Evolutionary conservation across 169 alveolate species (phyloP).

Genomic region (Babesia bovis): DNA sequence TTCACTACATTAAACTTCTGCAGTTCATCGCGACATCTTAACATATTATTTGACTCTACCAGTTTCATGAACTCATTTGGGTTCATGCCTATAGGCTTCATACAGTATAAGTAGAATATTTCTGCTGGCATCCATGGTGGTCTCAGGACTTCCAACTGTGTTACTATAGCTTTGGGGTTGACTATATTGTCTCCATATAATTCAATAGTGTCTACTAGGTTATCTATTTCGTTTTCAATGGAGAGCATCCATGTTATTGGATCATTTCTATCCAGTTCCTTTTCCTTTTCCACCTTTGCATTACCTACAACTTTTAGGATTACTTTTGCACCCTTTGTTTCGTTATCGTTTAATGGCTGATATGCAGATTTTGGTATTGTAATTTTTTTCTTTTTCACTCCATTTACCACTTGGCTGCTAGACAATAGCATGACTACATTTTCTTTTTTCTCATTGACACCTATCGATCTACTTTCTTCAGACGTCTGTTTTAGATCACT

Average conservation of each 20-base stretch:
- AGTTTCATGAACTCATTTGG: conserved; percentile 33
- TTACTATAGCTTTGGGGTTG: conserved; percentile 11
- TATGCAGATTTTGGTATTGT: conserved; percentile 49
- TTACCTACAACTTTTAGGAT: conserved; percentile 29
- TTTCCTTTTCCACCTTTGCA: conserved; percentile 16
- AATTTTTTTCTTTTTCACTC: conserved; percentile 40
- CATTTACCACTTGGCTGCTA: conserved; percentile 25
- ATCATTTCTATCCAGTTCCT: not conserved
- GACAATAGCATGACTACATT: conserved; percentile 37
- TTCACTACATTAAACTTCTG: conserved; percentile 43
- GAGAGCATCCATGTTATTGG: conserved; percentile 25
- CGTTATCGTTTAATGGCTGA: conserved; percentile 4
- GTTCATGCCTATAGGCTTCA: conserved; percentile 62
- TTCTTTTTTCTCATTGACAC: not conserved
- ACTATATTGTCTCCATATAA: conserved; percentile 24
- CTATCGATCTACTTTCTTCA: not conserved
- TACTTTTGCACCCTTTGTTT: conserved; percentile 21
- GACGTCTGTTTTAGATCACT: not conserved
- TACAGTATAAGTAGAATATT: conserved; percentile 38
- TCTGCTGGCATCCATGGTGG: conserved; percentile 51
- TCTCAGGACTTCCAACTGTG: conserved; percentile 28
- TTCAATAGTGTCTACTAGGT: conserved; percentile 19
- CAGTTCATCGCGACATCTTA: conserved; percentile 1
- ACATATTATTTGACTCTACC: conserved; percentile 4
- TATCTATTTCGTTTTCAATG: conserved; percentile 41